These are phyloP conservation scores for Umbellularia californica DNA, from an alignment of 164 flowering plant genomes.

Conservation along the genomic window DNA sequence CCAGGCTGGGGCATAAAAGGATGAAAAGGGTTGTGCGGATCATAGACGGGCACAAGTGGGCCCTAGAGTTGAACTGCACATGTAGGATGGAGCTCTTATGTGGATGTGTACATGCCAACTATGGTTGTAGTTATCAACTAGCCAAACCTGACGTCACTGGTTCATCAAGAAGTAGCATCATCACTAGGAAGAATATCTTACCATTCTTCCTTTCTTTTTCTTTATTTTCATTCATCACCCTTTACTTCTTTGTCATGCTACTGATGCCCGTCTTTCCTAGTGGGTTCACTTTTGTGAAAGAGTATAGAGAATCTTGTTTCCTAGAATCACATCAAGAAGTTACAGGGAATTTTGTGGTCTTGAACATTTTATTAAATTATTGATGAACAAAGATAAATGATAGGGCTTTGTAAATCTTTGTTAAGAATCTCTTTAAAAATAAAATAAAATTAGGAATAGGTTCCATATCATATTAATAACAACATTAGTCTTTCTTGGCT, in stretches of 20 bases:
- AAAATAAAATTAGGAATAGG: too few relatives aligned
- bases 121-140: not conserved
- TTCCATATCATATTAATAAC: too few relatives aligned
- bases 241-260: not conserved
- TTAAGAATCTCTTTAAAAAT: too few relatives aligned
- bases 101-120: not conserved
- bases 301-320: slow-evolving; percentile 1
- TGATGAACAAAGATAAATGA: not conserved
- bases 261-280: not conserved
- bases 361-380: not conserved
- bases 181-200: not conserved
- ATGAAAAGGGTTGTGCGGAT: too few relatives aligned
- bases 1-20: too few relatives aligned
- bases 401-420: not conserved
- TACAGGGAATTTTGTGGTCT: not conserved
- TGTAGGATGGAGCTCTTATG: too few relatives aligned
- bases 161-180: slow-evolving; percentile 1
- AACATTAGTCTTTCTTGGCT: too few relatives aligned
- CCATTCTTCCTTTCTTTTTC: not conserved
- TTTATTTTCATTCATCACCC: not conserved
- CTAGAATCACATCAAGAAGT: slow-evolving; percentile 2
- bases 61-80: too few relatives aligned
- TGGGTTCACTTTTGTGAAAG: not conserved
- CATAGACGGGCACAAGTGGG: too few relatives aligned
- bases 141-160: not conserved